Conservation (phyloP, 2,329 filamentous ascomycete species). For the Plectosphaerella cucumerina region DNA sequence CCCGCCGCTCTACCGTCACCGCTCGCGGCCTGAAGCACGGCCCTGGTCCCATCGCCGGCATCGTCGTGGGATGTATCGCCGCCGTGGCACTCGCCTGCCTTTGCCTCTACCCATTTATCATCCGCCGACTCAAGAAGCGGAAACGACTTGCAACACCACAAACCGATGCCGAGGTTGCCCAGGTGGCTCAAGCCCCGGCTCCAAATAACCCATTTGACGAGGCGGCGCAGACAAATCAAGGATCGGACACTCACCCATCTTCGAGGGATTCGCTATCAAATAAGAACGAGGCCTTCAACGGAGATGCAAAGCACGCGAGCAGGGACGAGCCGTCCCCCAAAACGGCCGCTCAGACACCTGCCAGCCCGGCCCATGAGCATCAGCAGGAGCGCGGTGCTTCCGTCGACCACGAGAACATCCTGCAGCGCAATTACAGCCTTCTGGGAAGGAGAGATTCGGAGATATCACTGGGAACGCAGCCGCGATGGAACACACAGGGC, state of each 20-base stretch:
- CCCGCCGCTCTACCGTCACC: slow-evolving; percentile 19
- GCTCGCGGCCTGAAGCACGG: slow-evolving; percentile 25
- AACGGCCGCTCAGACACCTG: slow-evolving; percentile 2
- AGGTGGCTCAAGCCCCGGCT: background rate
- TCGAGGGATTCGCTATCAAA: slow-evolving; percentile 32
- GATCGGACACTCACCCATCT: slow-evolving; percentile 22
- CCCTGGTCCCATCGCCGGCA: slow-evolving; percentile 31
- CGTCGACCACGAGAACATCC: slow-evolving; percentile 7
- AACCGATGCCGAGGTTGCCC: slow-evolving; percentile 24
- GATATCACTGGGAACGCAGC: slow-evolving; percentile 6
- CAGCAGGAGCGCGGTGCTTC: slow-evolving; percentile 13
- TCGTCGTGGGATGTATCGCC: slow-evolving; percentile 29
- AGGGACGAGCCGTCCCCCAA: slow-evolving; percentile 14
- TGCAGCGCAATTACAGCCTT: slow-evolving; percentile 2
- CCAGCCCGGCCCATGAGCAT: slow-evolving; percentile 17
- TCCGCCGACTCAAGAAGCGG: slow-evolving; percentile 25
- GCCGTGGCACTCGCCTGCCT: slow-evolving; percentile 26
- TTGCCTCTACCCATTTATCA: slow-evolving; percentile 34
- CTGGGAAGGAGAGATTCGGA: slow-evolving; percentile 8
- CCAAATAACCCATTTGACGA: background rate
- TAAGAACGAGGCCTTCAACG: slow-evolving; percentile 21
- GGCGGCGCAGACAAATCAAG: background rate
- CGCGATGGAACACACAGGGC: slow-evolving; percentile 12
- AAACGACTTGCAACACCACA: slow-evolving; percentile 16
- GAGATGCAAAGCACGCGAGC: slow-evolving; percentile 16